phyloP scores from a whole-genome alignment of 2,329 filamentous ascomycete genomes.

The Plenodomus tracheiphilus region DNA sequence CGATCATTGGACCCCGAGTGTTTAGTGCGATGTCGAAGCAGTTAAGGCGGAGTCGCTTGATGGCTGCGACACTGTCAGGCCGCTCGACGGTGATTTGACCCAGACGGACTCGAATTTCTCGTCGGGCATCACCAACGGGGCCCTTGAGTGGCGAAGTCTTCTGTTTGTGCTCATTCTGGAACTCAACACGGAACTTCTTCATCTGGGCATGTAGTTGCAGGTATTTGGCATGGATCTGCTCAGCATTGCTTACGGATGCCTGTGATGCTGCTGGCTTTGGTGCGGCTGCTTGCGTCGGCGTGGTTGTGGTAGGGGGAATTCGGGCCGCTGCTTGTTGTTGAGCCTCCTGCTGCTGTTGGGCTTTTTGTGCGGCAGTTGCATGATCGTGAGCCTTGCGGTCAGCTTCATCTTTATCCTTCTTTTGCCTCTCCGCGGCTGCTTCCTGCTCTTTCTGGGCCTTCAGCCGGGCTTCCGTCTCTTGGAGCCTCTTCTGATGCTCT shows the following conservation, averaged over 20 bases:
- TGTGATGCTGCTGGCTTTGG: conserved; percentile 8
- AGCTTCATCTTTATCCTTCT: conserved; percentile 34
- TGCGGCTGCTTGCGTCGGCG: conserved; percentile 6
- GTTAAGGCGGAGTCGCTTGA: conserved; percentile 32
- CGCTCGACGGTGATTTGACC: conserved; percentile 40
- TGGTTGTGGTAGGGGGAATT: conserved; percentile 1
- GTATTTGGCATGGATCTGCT: conserved; percentile 40
- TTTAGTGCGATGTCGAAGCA: conserved; percentile 31
- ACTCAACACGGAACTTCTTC: conserved; percentile 41
- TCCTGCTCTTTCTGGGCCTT: conserved; percentile 36
- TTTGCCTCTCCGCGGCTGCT: conserved; percentile 32
- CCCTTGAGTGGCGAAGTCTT: conserved; percentile 30
- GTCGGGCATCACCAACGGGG: conserved; percentile 36
- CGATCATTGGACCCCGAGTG: conserved; percentile 34
- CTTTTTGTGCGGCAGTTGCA: conserved; percentile 29
- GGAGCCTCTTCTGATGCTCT: conserved; percentile 31
- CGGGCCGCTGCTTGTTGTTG: conserved; percentile 13
- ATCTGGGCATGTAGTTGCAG: conserved; percentile 41
- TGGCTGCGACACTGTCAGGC: conserved; percentile 30
- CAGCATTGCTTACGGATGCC: conserved; percentile 21
- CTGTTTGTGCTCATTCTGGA: conserved; percentile 30
- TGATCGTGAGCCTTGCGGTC: conserved; percentile 34
- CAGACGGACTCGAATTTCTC: conserved; percentile 34
- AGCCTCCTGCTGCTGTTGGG: conserved; percentile 23
- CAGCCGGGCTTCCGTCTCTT: conserved; percentile 36